phyloP scores from a whole-genome alignment of 1,284 basidiomycete genomes.

The Trichosporon faecale region DNA sequence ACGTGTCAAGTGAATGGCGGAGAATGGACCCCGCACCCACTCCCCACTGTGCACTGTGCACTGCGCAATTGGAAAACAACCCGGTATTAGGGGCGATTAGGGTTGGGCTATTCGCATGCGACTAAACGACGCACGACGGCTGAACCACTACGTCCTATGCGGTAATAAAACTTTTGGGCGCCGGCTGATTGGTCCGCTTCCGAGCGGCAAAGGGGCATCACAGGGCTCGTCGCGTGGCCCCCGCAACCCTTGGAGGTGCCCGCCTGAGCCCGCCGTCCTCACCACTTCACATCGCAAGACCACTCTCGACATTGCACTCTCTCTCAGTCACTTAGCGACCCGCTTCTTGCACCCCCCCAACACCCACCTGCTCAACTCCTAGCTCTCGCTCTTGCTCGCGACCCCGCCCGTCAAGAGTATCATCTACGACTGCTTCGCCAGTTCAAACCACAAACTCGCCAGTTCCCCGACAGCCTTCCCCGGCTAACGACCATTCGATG shows the following conservation, averaged over 20 bases:
- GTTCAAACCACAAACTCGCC: background rate
- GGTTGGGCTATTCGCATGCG: too few relatives aligned
- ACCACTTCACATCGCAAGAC: background rate
- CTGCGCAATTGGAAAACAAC: too few relatives aligned
- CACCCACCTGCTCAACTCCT: background rate
- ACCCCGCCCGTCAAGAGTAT: background rate
- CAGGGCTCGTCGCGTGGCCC: background rate
- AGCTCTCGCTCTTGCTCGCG: background rate
- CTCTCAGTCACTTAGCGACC: background rate
- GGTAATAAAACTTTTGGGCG: too few relatives aligned
- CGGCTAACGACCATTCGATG: constrained; percentile 24
- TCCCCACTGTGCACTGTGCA: too few relatives aligned
- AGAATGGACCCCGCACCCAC: too few relatives aligned
- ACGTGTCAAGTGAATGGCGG: too few relatives aligned
- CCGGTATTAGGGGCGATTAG: too few relatives aligned
- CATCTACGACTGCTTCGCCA: constrained; percentile 1
- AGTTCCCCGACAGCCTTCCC: background rate
- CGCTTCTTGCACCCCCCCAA: background rate
- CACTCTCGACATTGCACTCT: background rate
- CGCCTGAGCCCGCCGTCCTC: background rate
- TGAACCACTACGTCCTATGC: too few relatives aligned
- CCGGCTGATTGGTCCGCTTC: too few relatives aligned
- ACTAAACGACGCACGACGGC: too few relatives aligned
- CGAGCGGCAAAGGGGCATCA: too few relatives aligned
- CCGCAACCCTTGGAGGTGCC: background rate